phyloP scores from a whole-genome alignment of 805 yeast genomes.

The Hyphopichia homilentoma region DNA sequence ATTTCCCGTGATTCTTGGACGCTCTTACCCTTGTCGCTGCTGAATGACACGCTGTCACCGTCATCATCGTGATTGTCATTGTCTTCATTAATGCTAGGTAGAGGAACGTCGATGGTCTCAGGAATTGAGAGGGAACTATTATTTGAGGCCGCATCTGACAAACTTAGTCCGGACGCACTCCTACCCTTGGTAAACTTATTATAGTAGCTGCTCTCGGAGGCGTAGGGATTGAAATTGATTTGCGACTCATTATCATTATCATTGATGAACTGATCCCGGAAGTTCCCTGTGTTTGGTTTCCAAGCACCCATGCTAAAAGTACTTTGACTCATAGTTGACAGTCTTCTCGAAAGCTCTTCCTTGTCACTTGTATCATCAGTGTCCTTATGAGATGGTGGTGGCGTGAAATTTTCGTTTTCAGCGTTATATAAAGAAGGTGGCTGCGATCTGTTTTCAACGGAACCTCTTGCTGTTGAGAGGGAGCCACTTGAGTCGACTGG shows the following conservation, averaged over 20 bases:
- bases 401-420: too few species aligned
- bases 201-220: conserved; percentile 17
- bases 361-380: conserved; percentile 2
- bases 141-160: conserved; percentile 15
- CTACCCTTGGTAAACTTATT: conserved; percentile 30
- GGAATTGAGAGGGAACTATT: conserved; percentile 32
- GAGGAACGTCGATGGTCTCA: conserved; percentile 36
- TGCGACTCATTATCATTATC: conserved; percentile 39
- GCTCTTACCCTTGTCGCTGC: too few species aligned
- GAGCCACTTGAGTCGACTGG: conserved; percentile 27
- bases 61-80: conserved; percentile 8
- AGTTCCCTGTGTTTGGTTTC: conserved; percentile 55
- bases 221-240: conserved; percentile 22
- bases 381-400: neutral
- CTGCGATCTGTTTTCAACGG: conserved; percentile 9
- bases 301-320: conserved; percentile 50
- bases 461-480: conserved; percentile 18
- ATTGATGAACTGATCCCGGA: conserved; percentile 46
- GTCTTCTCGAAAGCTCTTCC: conserved; percentile 22
- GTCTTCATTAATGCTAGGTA: conserved; percentile 36
- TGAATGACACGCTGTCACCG: neutral
- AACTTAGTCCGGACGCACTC: conserved; percentile 12
- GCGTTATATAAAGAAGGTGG: neutral
- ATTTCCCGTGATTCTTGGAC: neutral
- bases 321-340: conserved; percentile 26